Percentiles rank a stretch among this genome's conserved stretches.
Conservation (phyloP, 169 alveolate species). For the Condylostoma magnum region DNA sequence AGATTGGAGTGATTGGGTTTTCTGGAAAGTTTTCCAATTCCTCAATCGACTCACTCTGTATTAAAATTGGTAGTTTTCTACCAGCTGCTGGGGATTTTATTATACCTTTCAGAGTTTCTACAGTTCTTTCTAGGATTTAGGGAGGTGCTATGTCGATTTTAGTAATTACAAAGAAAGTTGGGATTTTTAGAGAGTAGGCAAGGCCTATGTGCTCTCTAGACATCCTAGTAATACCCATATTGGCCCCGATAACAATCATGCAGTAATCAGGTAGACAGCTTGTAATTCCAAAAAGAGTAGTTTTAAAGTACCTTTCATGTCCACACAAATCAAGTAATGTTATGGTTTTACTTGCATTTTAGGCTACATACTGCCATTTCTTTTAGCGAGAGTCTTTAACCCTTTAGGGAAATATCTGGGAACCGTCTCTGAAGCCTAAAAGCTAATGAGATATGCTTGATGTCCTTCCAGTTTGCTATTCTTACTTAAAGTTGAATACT, state of each 20-base stretch:
- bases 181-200: constrained; percentile 78
- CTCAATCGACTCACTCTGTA: constrained; percentile 44
- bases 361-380: constrained; percentile 70
- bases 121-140: constrained; percentile 56
- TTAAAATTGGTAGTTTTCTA: constrained; percentile 47
- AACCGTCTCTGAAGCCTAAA: constrained; percentile 71
- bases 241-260: constrained; percentile 85
- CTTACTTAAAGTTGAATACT: constrained; percentile 86
- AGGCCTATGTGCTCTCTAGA: constrained; percentile 88
- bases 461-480: constrained; percentile 84
- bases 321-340: constrained; percentile 87
- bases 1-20: constrained; percentile 67
- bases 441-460: constrained; percentile 81
- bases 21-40: constrained; percentile 49
- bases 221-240: constrained; percentile 88
- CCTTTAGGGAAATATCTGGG: constrained; percentile 50
- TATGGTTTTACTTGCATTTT: constrained; percentile 53
- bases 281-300: constrained; percentile 87
- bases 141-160: constrained; percentile 89
- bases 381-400: constrained; percentile 60
- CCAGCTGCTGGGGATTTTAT: constrained; percentile 55
- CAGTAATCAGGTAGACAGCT: constrained; percentile 84
- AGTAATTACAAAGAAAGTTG: constrained; percentile 82
- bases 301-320: constrained; percentile 87
- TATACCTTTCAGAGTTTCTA: constrained; percentile 41